Evolutionary conservation across 2,329 filamentous ascomycete species (phyloP), one percentile per base, ranked within the genome.

Genomic region (Didymella arachidicola): DNA sequence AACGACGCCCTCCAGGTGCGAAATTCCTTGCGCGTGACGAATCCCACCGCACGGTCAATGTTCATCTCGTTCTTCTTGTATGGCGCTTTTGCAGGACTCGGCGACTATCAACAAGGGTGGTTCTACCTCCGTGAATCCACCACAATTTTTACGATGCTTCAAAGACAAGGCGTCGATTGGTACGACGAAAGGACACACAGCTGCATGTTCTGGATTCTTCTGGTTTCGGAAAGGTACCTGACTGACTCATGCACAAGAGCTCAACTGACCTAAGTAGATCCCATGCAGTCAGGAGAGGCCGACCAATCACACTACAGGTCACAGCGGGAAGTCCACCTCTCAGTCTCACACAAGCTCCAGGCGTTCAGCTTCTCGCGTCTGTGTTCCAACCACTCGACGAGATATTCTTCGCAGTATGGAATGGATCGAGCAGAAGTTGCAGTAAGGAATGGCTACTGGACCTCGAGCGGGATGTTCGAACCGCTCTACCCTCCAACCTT

Each of bases 21-120:
- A 59, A 41, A 66, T 53, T 42, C 63, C 43, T 36, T 62, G 45
- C 50, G 50, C 53, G 64, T 66, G 44, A 66, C 64, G 12, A 64
- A 55, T n/a, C 68, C 71, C 7, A 65, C 60, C 5, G 65, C 64
- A 1, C 60, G 63, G 14, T 71, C 65, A 7, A 70, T 91, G 12
- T 86, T 88, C 58, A 92, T 89, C n/a, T 92, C 89, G 53, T 92
- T 91, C 76, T 93, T 94, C 73, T 74, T 94, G 26, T 93, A 91
- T 67, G 89, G 86, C 36, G 89, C 88, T 57, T 86, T 89, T 72
- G 89, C 89, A 60, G 88, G 86, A 36, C 79, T 91, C 45, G 89
- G 92, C 62, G 82, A 88, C 72, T 89, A 93, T 72, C 87, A 90
- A 62, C 87, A 88, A 73, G 90, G 90, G 1, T 94, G 91, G 90